These are phyloP conservation scores for Pichia sp. DNA, from an alignment of 1,139 yeast species.

Conservation along the genomic window DNA sequence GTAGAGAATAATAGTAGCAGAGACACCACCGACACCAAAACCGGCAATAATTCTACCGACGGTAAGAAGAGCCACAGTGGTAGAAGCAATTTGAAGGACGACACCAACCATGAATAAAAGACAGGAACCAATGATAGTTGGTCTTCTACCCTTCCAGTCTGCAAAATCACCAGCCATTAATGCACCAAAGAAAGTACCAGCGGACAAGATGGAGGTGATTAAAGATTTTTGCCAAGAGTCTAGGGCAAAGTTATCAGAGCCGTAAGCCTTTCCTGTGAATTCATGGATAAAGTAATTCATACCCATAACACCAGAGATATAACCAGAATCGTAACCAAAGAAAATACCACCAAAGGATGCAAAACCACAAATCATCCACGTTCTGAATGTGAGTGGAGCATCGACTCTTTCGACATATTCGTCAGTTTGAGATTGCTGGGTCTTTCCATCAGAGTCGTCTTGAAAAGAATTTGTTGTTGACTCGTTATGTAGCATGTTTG, in stretches of 20 bases:
- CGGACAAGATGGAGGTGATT: conserved; percentile 49
- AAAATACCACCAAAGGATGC: conserved; percentile 52
- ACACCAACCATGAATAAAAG: conserved; percentile 54
- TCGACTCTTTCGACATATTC: conserved; percentile 22
- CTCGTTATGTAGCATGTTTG: too few relatives aligned
- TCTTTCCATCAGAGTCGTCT: conserved; percentile 4
- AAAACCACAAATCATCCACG: conserved; percentile 31
- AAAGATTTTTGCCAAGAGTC: conserved; percentile 34
- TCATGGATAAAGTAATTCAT: conserved; percentile 40
- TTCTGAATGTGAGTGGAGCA: conserved; percentile 28
- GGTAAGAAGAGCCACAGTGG: conserved; percentile 37
- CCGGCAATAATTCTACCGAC: conserved; percentile 61
- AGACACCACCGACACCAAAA: conserved; percentile 61
- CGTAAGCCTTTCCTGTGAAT: conserved; percentile 28
- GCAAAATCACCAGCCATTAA: conserved; percentile 49
- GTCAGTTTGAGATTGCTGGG: neutral
- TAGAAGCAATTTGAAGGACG: conserved; percentile 52
- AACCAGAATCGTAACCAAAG: conserved; percentile 56
- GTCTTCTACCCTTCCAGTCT: conserved; percentile 56
- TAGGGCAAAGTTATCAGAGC: conserved; percentile 16
- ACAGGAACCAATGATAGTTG: conserved; percentile 46
- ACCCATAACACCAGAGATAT: conserved; percentile 50
- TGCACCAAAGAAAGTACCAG: conserved; percentile 55
- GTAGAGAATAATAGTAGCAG: conserved; percentile 61
- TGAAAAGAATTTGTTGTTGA: conserved; percentile 1